These are phyloP conservation scores for Pontederia crassipes DNA, from an alignment of 176 grass and related monocot genomes.

Conservation along the genomic window DNA sequence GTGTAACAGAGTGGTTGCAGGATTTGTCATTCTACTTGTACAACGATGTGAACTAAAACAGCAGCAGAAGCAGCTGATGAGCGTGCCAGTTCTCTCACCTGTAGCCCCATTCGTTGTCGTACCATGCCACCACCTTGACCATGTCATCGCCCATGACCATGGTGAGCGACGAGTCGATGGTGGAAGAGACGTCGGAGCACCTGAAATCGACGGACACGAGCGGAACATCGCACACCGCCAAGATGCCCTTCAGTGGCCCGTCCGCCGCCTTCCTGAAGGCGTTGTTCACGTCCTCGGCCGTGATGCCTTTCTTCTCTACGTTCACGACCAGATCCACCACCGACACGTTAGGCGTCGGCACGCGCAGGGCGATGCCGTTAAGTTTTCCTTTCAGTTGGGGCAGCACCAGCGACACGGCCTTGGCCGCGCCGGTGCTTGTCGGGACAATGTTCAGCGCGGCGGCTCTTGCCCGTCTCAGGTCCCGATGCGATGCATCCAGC, in stretches of 20 bases:
- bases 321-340: conserved; percentile 95
- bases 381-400: conserved; percentile 94
- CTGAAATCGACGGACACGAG: conserved; percentile 95
- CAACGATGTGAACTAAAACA: not conserved
- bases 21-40: not conserved
- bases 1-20: not conserved
- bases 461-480: conserved; percentile 64
- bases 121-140: conserved; percentile 99
- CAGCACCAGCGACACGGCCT: conserved; percentile 88
- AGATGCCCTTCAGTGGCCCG: conserved; percentile 61
- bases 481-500: conserved; percentile 89
- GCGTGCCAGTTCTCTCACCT: conserved; percentile 39
- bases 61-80: not conserved
- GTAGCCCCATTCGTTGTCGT: conserved; percentile 99
- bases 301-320: conserved; percentile 72
- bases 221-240: conserved; percentile 69
- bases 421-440: conserved; percentile 82
- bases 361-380: conserved; percentile 92
- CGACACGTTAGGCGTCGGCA: conserved; percentile 95
- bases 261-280: conserved; percentile 70
- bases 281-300: conserved; percentile 68
- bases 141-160: conserved; percentile 99
- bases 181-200: conserved; percentile 78
- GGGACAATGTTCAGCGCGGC: conserved; percentile 98
- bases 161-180: conserved; percentile 77